phyloP scores from a whole-genome alignment of 495 filamentous ascomycete species.

The Trichoderma erinaceum region DNA sequence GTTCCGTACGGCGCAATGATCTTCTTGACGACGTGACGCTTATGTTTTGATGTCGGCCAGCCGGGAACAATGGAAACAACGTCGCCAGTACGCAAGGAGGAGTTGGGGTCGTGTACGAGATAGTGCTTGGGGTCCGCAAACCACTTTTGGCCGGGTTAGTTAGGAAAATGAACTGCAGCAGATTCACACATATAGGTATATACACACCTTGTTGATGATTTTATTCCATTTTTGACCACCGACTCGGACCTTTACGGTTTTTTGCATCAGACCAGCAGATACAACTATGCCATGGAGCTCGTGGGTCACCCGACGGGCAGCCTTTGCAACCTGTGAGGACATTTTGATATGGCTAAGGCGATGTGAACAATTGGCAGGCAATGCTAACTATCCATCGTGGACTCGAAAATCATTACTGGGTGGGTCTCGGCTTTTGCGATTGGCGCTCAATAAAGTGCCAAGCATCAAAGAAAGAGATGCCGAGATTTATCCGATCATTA shows the following conservation, averaged over 20 bases:
- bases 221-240: conserved; percentile 56
- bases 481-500: not conserved
- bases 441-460: not conserved
- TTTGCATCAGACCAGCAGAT: conserved; percentile 61
- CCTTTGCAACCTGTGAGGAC: conserved; percentile 27
- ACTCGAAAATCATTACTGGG: not conserved
- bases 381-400: not conserved
- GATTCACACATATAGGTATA: not conserved
- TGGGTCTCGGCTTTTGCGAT: not conserved
- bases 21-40: conserved; percentile 69
- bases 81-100: conserved; percentile 69
- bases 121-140: conserved; percentile 42
- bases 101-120: conserved; percentile 70
- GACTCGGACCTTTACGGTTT: conserved; percentile 63
- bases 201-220: conserved; percentile 49
- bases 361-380: not conserved
- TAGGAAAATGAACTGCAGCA: not conserved
- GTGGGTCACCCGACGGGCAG: conserved; percentile 26
- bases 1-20: conserved; percentile 70
- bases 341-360: conserved; percentile 19
- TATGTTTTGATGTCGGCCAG: conserved; percentile 54
- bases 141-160: conserved; percentile 31
- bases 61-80: conserved; percentile 71
- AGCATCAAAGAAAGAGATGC: not conserved
- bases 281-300: conserved; percentile 55